Base-by-base conservation (phyloP, 208 protist genomes). In the Strigomonas culicis region DNA sequence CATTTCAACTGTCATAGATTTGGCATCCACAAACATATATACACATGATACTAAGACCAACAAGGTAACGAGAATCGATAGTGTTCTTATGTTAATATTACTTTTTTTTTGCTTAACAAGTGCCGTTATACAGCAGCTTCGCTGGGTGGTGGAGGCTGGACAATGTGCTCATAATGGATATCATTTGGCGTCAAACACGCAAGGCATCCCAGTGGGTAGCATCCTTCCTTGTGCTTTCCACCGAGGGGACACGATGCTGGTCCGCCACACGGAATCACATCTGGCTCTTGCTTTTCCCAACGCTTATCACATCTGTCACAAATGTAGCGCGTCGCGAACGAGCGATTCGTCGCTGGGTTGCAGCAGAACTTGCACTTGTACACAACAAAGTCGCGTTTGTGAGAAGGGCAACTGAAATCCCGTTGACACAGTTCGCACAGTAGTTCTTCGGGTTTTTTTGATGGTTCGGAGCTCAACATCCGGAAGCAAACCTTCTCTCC, bases 301-400 rank as follows among this genome's bases (percentile, higher is more conserved):
- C 70, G 76, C 22, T 60, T 59, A 17, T 84, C 68, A 65, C 90
- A 95, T 13, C 74, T 63, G 13, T 95, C 80, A 70, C 90, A 95
- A 60, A 86, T 53, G 61, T 90, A 92, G 6, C 86, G 81, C n/a
- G 77, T 93, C 11, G 78, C 90, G 61, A 95, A 93, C 10, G 82
- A 95, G 22, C 81, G 75, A 31, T 93, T 78, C 13, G 86, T 93
- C 8, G 90, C 90, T 1, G 84, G 86, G 66, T 93, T 95, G 63
- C 90, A 95, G 66, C 90, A 95, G 78, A 93, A 95, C 17, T 66
- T 70, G 63, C 90, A 95, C 61, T 95, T 95, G 75, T 90, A 93
- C 31, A 95, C 70, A 1, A 84, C 72, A 58, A 76, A 84, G 4
- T 79, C 19, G 17, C 79, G 70, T 11, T 65, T 50, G 59, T 88